Conservation (phyloP, 257 asterid genomes). For the Nicotiana sylvestris region DNA sequence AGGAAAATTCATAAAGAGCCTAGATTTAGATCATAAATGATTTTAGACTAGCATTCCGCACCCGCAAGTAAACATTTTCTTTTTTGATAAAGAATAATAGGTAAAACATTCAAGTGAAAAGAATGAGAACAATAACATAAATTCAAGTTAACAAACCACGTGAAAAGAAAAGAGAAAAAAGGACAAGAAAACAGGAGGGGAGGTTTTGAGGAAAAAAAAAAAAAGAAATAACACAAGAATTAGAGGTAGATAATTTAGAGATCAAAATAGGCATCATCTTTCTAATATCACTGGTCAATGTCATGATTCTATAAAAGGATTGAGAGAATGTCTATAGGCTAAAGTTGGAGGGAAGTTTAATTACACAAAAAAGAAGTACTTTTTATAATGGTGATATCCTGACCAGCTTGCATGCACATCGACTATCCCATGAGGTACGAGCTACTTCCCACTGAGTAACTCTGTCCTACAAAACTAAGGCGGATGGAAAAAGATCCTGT, state of each 20-base stretch:
- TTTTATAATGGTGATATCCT: not conserved
- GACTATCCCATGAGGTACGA: not conserved
- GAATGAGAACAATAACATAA: not conserved
- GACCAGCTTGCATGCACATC: not conserved
- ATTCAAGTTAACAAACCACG: not conserved
- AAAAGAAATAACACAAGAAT: not conserved
- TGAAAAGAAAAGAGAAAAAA: not conserved
- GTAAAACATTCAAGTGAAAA: not conserved
- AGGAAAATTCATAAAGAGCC: not conserved
- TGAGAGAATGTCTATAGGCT: not conserved
- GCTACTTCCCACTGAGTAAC: not conserved
- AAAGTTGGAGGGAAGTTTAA: not conserved
- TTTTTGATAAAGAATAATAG: not conserved
- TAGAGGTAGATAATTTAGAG: not conserved
- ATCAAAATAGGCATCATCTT: not conserved
- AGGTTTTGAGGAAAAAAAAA: not conserved
- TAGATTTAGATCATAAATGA: not conserved
- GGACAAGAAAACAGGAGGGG: not conserved
- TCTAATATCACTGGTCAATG: not conserved
- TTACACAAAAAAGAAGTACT: not conserved
- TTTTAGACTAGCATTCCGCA: not conserved
- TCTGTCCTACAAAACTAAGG: not conserved
- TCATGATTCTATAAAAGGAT: not conserved
- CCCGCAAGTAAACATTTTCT: not conserved
- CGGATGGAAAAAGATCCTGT: no score